Conservation (phyloP, 768 basidiomycete species). For the Agaricus subrufescens region DNA sequence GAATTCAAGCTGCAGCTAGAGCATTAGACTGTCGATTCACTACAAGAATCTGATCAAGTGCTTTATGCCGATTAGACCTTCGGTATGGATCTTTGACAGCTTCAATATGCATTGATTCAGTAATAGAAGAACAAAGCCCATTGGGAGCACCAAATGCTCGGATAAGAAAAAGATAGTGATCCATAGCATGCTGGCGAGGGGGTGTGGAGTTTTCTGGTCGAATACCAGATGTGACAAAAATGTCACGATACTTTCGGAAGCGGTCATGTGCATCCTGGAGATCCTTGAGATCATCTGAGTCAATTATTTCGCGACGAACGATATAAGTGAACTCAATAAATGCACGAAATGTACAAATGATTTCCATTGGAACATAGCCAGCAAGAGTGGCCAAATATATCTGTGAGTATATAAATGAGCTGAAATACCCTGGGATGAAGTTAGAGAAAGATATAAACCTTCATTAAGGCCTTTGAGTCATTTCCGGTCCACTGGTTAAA, state of each 20-base stretch:
- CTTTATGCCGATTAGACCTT: conserved; percentile 23
- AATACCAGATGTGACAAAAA: conserved; percentile 19
- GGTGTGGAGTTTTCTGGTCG: conserved; percentile 11
- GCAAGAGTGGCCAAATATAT: conserved; percentile 18
- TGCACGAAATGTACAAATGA: conserved; percentile 17
- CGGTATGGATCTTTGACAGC: conserved; percentile 31
- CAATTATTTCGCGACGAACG: conserved; percentile 13
- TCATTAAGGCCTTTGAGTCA: conserved; percentile 33
- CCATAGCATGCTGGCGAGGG: conserved; percentile 20
- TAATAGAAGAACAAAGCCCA: conserved; percentile 27
- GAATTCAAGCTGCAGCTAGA: conserved; percentile 15
- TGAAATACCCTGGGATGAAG: background rate
- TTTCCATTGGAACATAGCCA: conserved; percentile 13
- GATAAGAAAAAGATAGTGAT: conserved; percentile 17
- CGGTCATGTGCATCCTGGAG: conserved; percentile 14
- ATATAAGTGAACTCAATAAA: conserved; percentile 31
- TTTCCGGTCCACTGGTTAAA: conserved; percentile 34
- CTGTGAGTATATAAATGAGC: background rate
- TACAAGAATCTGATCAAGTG: conserved; percentile 31
- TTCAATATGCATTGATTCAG: conserved; percentile 26
- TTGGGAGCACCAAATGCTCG: conserved; percentile 20
- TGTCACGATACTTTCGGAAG: conserved; percentile 24
- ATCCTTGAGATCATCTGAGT: conserved; percentile 1
- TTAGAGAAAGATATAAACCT: conserved; percentile 17
- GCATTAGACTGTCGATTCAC: conserved; percentile 26